These are phyloP conservation scores for Cucumis melo DNA, from an alignment of 306 rosid species.

Conservation along the genomic window DNA sequence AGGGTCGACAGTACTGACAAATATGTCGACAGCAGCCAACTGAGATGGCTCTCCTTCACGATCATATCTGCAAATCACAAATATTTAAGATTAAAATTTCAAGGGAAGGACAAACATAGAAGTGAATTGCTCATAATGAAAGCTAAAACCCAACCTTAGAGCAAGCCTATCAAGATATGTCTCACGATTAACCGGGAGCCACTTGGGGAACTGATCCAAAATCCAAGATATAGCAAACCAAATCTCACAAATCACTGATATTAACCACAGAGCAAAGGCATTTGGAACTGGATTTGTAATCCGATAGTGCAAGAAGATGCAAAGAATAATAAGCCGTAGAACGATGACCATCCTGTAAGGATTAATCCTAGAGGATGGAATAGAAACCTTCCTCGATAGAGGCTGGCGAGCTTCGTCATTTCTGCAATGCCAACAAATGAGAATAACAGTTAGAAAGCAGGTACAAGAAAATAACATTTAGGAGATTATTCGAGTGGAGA, in stretches of 20 bases:
- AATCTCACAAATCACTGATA: conserved; percentile 94
- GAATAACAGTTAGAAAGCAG: not conserved
- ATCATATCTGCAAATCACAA: conserved; percentile 54
- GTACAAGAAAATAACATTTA: not conserved
- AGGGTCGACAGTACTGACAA: conserved; percentile 97
- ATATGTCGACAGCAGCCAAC: conserved; percentile 90
- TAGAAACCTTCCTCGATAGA: conserved; percentile 90
- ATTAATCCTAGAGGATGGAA: conserved; percentile 86
- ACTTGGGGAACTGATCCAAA: conserved; percentile 94
- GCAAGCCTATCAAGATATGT: conserved; percentile 94
- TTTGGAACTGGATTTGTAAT: conserved; percentile 83
- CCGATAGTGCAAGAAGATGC: conserved; percentile 84
- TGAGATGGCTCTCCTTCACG: conserved; percentile 94
- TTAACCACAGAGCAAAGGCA: conserved; percentile 81
- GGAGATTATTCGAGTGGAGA: not conserved
- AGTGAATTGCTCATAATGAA: not conserved
- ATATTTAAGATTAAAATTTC: not conserved
- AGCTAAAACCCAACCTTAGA: conserved; percentile 37
- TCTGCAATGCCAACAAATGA: conserved; percentile 27
- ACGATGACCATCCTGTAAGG: conserved; percentile 96
- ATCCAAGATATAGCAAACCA: conserved; percentile 99
- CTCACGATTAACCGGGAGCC: conserved; percentile 98
- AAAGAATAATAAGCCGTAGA: conserved; percentile 68
- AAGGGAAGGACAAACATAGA: not conserved
- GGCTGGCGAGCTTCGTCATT: conserved; percentile 98